Base-by-base conservation (phyloP, 139 green algal species). In the Tetraselmis striata region DNA sequence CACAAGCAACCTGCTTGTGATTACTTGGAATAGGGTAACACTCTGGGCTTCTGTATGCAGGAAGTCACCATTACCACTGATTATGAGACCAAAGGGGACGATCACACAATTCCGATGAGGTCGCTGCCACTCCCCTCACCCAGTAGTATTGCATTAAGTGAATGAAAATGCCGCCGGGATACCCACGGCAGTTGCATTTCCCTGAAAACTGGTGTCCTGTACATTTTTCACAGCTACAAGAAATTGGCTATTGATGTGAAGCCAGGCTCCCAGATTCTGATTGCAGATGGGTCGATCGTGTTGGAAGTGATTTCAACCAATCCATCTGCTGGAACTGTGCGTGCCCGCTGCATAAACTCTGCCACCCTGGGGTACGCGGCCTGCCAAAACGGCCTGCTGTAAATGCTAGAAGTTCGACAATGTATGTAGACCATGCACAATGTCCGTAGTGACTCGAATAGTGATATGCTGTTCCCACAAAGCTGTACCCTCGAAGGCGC, bases 51-150 rank as follows among this genome's bases (percentile, higher is more conserved):
- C 28, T n/a, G 2, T n/a, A 24, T 80, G 80, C 83, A 95, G 81
- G 92, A 97, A 78, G 85, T 98, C 28, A 98, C 92, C 31, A 91
- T 98, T 82, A 98, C 95, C 31, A 98, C 96, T 22, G 95, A 99
- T 85, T 99, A 99, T 82, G 80, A 84, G 1, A 28, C 86, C 28
- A 89, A 94, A 30, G 96, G 96, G 11, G 92, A 98, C 79, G 87
- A 87, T 11, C 80, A 89, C 0, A 84, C 92, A 1, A 98, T 99
- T 79, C 88, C 96, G 31, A 95, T 98, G 90, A 95, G 89, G 92
- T 94, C 59, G 22, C n/a, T 59, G 29, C 5, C 1, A 28, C 27
- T 80, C 22, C 23, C n/a, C n/a, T n/a, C n/a, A n/a, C n/a, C n/a
- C n/a, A n/a, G n/a, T n/a, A n/a, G n/a, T n/a, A 32, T 28, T 29